Percentiles rank a stretch among this genome's conserved stretches.
These are phyloP conservation scores for Oryza punctata DNA, from an alignment of 176 grass and related monocot species.

Conservation along the genomic window DNA sequence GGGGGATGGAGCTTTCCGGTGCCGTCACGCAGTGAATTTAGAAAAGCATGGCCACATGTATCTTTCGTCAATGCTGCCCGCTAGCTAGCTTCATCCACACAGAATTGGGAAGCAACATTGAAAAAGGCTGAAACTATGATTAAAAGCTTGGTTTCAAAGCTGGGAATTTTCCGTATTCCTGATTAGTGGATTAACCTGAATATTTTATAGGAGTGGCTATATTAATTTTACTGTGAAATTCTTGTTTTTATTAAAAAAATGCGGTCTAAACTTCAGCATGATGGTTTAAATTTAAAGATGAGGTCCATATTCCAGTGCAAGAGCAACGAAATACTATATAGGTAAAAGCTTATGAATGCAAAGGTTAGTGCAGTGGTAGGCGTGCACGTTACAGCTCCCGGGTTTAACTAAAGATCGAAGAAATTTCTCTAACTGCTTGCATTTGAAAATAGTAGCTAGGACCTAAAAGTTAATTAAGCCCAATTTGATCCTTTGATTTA, in stretches of 20 bases:
- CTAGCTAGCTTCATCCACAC: not conserved
- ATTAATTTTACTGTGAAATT: no score
- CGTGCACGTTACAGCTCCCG: not conserved
- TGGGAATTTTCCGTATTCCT: not conserved
- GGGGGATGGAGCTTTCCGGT: not conserved
- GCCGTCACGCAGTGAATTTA: not conserved
- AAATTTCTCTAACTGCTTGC: not conserved
- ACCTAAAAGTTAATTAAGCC: not conserved
- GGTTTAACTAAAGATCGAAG: no score
- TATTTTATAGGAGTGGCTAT: no score
- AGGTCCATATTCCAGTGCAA: not conserved
- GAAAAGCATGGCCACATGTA: not conserved
- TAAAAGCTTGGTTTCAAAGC: not conserved
- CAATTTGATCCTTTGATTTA: not conserved
- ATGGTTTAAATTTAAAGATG: not conserved
- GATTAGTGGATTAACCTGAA: not conserved
- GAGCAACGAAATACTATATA: not conserved
- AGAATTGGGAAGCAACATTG: not conserved
- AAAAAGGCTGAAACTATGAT: not conserved
- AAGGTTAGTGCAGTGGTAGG: not conserved
- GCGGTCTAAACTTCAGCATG: not conserved
- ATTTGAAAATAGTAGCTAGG: not conserved
- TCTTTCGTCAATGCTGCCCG: not conserved
- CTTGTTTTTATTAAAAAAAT: not conserved
- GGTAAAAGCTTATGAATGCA: not conserved